A percentile compares a stretch with the other conserved stretches of the same genome.
phyloP scores from a whole-genome alignment of 2,329 filamentous ascomycete species.

The Chrysoporthe austroafricana region DNA sequence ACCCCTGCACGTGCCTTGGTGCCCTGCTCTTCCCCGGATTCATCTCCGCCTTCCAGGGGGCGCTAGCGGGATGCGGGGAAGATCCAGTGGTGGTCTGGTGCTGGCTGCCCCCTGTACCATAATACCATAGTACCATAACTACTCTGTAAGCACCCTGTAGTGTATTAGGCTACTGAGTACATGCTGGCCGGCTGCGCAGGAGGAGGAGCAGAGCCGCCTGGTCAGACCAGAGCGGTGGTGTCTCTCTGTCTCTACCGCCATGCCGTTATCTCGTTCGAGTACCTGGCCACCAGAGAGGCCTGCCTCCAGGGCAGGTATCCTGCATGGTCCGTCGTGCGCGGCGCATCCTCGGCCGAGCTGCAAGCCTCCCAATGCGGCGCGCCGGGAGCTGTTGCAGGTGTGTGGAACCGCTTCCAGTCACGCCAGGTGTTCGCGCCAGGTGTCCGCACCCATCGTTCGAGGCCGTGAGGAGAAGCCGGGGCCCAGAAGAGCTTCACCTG shows the following conservation, averaged over 20 bases:
- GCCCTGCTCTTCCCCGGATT: slow-evolving; percentile 1
- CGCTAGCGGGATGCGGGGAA: slow-evolving; percentile 1
- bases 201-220: too few species aligned
- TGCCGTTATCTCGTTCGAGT: not conserved
- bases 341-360: slow-evolving; percentile 9
- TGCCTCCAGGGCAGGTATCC: too few species aligned
- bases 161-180: too few species aligned
- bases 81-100: not conserved
- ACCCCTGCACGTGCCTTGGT: not conserved
- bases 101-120: not conserved
- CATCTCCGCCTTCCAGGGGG: not conserved
- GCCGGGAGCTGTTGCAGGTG: too few species aligned
- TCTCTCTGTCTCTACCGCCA: not conserved
- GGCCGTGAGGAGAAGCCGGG: not conserved
- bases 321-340: not conserved
- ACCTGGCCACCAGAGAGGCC: not conserved
- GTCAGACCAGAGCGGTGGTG: too few species aligned
- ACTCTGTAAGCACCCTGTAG: not conserved
- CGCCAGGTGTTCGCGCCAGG: slow-evolving; percentile 2
- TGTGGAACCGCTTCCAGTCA: not conserved
- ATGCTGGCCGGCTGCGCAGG: too few species aligned
- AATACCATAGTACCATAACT: not conserved
- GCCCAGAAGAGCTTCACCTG: not conserved
- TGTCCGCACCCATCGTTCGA: slow-evolving; percentile 7
- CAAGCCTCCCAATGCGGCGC: not conserved